Percentiles rank a stretch among this genome's conserved stretches.
Conservation (phyloP, 306 rosid species). For the Abrus precatorius region DNA sequence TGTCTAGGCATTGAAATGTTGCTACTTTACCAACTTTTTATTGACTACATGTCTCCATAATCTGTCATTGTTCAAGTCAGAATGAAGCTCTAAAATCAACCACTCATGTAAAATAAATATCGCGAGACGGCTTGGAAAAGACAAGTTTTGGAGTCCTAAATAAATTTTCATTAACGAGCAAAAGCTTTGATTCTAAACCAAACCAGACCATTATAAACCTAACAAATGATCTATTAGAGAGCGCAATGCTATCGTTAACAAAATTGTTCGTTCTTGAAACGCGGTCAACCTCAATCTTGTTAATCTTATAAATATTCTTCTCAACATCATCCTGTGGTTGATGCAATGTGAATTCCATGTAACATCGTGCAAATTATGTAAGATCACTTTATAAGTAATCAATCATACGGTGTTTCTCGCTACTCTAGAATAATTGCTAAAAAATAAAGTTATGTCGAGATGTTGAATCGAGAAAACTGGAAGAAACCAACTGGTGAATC, state of each 20-base stretch:
- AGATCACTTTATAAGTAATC: constrained; percentile 23
- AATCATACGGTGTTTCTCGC: not conserved
- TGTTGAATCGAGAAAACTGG: not conserved
- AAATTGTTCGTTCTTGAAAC: not conserved
- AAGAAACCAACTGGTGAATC: not conserved
- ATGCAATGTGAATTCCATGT: not conserved
- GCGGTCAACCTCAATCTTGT: not conserved
- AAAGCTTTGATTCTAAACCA: not conserved
- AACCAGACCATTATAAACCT: not conserved
- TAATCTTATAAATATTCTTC: not conserved
- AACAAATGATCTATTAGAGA: not conserved
- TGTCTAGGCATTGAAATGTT: constrained; percentile 8
- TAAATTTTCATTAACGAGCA: not conserved
- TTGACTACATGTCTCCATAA: not conserved
- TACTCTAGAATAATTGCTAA: not conserved
- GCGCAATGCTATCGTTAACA: not conserved
- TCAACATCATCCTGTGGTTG: not conserved
- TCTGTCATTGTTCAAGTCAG: not conserved
- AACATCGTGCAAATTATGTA: not conserved
- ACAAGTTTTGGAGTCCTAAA: not conserved
- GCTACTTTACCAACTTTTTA: not conserved
- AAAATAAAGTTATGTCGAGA: not conserved
- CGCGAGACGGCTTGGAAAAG: not conserved
- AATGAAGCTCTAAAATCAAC: not conserved
- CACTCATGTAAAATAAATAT: constrained; percentile 1